Conservation (phyloP, 1,139 yeast species). For the Protomyces inouyei region DNA sequence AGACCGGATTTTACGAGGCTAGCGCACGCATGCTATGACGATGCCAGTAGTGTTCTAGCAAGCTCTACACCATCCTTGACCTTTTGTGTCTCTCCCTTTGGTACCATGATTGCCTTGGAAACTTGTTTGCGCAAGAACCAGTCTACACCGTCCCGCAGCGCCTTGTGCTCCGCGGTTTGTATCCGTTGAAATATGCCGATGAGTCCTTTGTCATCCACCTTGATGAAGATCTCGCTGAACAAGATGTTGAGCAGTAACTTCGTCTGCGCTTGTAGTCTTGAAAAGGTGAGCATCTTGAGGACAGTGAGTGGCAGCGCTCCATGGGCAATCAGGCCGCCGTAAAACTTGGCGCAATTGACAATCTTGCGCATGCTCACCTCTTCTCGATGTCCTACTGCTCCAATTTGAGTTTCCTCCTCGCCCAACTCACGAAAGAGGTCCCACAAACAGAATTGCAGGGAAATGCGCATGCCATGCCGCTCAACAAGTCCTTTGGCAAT, state of each 20-base stretch:
- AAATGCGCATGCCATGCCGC: slow-evolving; percentile 65
- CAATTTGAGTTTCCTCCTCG: slow-evolving; percentile 34
- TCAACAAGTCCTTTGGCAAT: slow-evolving; percentile 67
- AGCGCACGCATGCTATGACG: neutral
- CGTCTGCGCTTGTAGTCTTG: slow-evolving; percentile 60
- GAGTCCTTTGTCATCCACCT: slow-evolving; percentile 46
- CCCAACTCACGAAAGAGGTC: slow-evolving; percentile 75
- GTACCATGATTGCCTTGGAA: slow-evolving; percentile 42
- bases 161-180: slow-evolving; percentile 44
- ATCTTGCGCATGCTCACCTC: slow-evolving; percentile 47
- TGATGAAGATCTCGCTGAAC: slow-evolving; percentile 62
- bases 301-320: slow-evolving; percentile 47
- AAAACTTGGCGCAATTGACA: slow-evolving; percentile 72
- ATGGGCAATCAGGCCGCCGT: slow-evolving; percentile 26
- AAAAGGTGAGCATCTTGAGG: slow-evolving; percentile 47
- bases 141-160: slow-evolving; percentile 65
- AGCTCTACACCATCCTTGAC: slow-evolving; percentile 63
- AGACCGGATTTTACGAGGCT: slow-evolving; percentile 54
- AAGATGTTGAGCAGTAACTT: slow-evolving; percentile 68
- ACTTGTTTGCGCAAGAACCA: slow-evolving; percentile 53
- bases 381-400: slow-evolving; percentile 41
- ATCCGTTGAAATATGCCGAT: slow-evolving; percentile 56
- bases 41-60: slow-evolving; percentile 11
- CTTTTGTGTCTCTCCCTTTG: slow-evolving; percentile 48
- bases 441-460: slow-evolving; percentile 88